Evolutionary conservation across 208 protist genomes (phyloP).

Genomic region (Entamoeba nuttalli): DNA sequence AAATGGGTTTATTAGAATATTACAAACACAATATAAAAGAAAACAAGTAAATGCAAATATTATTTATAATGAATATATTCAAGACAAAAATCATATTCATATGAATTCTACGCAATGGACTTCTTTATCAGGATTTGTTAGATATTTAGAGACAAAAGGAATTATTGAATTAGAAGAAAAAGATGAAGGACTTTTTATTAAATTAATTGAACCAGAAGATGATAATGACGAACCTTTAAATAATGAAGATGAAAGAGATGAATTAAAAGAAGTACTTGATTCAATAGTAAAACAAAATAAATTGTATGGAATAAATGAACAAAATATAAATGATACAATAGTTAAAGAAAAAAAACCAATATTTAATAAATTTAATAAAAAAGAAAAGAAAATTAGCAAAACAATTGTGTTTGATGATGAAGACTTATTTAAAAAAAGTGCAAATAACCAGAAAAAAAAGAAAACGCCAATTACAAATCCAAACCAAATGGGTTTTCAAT

Average conservation of each 20-base stretch:
- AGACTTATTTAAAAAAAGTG: not conserved
- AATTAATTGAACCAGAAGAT: not conserved
- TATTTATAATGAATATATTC: constrained; percentile 61
- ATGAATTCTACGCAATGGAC: constrained; percentile 51
- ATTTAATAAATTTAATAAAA: not conserved
- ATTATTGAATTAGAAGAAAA: not conserved
- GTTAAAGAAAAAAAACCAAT: not conserved
- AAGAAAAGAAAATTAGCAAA: not conserved
- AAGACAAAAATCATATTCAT: constrained; percentile 55
- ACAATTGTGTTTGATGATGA: not conserved
- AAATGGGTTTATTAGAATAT: constrained; percentile 41
- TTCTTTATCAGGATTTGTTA: constrained; percentile 56
- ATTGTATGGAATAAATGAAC: not conserved
- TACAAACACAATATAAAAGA: constrained; percentile 24
- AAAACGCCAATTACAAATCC: not conserved
- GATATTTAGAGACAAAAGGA: constrained; percentile 49
- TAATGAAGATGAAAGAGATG: not conserved
- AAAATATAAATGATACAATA: not conserved
- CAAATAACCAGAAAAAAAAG: not conserved
- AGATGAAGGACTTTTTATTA: not conserved
- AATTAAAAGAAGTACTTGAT: not conserved
- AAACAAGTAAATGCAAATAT: constrained; percentile 8
- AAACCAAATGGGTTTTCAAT: not conserved
- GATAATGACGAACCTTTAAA: not conserved
- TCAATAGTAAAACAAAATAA: not conserved